Evolutionary conservation across 805 yeast species (phyloP), one percentile per base, ranked within the genome.

Genomic region (Wickerhamomyces kurtzmanii): DNA sequence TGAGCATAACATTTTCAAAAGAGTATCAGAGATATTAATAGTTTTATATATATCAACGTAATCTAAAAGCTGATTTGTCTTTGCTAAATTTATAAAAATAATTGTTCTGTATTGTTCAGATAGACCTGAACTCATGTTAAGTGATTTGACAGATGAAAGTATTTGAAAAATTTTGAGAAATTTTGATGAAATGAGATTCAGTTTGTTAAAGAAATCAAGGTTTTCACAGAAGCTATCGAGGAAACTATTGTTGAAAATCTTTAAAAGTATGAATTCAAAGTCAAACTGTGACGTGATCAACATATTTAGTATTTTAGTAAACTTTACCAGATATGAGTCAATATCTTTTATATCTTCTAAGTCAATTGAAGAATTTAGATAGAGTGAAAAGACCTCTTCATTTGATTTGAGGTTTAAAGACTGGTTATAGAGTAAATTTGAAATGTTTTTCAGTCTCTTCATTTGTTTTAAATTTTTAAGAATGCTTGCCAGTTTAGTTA

Each of bases 381-480:
- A 39, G 22, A 36, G 41, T 4, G 29, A 27, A 14, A 29, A 24
- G 12, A 40, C 28, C 3, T 6, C 13, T 12, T 23, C 33, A 5
- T 45, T 20, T 15, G 43, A 27, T 20, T 35, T 46, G 69, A 26
- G 53, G 39, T 32, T 65, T 62, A 39, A 55, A 69, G 6, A 59
- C 43, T 9, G 39, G 32, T 65, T 62, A 39, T 55, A 69, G 6
- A 59, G 44, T 9, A 71, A 27, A 35, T 65, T 68, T 4, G 74
- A 60, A 4, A 71, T 35, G 38, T 68, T 69, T 27, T 59, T 50
- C 6, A 65, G 42, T 31, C 76, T 43, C 34, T 62, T 67, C 12
- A 24, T 29, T 20, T 55, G 62, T 25, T 31, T 44, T 18, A 21
- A 30, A 12, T 8, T 38, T 13, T 26, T 24, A 18, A 47, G 55